phyloP scores from a whole-genome alignment of 2,329 filamentous ascomycete genomes.

The Cladosporium sphaerospermum region DNA sequence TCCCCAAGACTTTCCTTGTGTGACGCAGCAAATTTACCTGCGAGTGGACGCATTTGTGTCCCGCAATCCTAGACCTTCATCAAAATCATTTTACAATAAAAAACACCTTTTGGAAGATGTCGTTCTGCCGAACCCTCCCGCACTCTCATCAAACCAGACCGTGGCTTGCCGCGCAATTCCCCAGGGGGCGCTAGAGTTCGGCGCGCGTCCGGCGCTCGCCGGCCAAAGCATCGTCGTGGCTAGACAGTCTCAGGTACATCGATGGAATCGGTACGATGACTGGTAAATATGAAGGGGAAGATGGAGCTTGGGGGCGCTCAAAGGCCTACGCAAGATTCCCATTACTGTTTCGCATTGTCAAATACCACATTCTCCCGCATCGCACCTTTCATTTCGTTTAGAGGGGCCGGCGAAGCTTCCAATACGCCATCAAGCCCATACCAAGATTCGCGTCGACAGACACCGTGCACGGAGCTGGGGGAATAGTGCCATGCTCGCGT shows the following conservation, averaged over 20 bases:
- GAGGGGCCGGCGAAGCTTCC: neutral
- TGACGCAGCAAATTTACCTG: neutral
- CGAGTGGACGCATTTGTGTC: neutral
- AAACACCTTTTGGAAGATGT: neutral
- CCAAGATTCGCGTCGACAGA: neutral
- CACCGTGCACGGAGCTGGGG: neutral
- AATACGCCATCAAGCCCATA: neutral
- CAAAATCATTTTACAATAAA: neutral
- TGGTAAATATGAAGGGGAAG: too few species aligned
- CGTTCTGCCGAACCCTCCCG: neutral
- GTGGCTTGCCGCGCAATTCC: too few species aligned
- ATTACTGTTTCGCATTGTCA: neutral
- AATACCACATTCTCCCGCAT: neutral
- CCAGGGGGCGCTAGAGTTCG: too few species aligned
- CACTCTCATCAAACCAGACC: neutral
- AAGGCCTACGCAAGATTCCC: too few species aligned
- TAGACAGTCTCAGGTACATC: neutral
- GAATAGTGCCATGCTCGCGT: neutral
- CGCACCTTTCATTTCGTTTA: neutral
- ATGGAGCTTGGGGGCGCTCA: too few species aligned
- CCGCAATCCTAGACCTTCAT: neutral
- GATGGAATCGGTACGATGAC: neutral
- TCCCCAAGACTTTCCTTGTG: neutral
- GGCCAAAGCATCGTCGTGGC: neutral
- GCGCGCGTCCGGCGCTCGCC: too few species aligned